A percentile compares a stretch with the other conserved stretches of the same genome.
These are phyloP conservation scores for Xylariaceae sp. DNA, from an alignment of 2,329 filamentous ascomycete species.

Conservation along the genomic window DNA sequence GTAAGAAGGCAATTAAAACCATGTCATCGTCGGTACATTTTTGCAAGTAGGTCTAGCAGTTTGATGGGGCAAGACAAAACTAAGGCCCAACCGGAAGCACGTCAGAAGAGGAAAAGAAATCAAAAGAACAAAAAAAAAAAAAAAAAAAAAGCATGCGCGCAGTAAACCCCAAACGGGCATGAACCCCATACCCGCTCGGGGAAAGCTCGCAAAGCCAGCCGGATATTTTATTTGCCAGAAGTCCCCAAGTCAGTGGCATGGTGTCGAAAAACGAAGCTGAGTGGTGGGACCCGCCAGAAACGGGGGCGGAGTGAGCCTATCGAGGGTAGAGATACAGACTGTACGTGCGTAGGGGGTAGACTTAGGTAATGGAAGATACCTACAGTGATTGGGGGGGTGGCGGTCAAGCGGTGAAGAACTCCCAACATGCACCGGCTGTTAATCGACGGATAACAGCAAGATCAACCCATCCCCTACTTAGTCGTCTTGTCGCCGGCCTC, in stretches of 20 bases:
- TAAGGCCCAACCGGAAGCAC: constrained; percentile 18
- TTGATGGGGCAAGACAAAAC: background rate
- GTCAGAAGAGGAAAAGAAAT: constrained; percentile 9
- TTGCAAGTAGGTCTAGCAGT: no score
- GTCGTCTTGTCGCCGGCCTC: constrained; percentile 9
- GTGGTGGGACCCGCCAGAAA: constrained; percentile 28
- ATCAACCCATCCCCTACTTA: constrained; percentile 15
- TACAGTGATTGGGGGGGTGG: constrained; percentile 24
- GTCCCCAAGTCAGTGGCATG: constrained; percentile 19
- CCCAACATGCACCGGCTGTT: constrained; percentile 23
- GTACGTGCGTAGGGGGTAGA: background rate
- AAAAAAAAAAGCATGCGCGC: background rate
- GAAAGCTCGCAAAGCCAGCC: constrained; percentile 25
- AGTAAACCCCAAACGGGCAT: constrained; percentile 13
- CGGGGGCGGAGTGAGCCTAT: constrained; percentile 25
- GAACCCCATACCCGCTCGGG: constrained; percentile 25
- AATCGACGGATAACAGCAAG: constrained; percentile 12
- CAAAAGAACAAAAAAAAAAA: constrained; percentile 2
- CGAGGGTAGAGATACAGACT: background rate
- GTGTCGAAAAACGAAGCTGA: constrained; percentile 26
- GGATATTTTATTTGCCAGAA: constrained; percentile 15
- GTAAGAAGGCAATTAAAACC: background rate
- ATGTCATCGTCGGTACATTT: background rate
- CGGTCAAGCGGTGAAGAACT: constrained; percentile 30
- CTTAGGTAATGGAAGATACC: constrained; percentile 6